These are phyloP conservation scores for Vigna nakashimae DNA, from an alignment of 306 rosid species.

Conservation along the genomic window DNA sequence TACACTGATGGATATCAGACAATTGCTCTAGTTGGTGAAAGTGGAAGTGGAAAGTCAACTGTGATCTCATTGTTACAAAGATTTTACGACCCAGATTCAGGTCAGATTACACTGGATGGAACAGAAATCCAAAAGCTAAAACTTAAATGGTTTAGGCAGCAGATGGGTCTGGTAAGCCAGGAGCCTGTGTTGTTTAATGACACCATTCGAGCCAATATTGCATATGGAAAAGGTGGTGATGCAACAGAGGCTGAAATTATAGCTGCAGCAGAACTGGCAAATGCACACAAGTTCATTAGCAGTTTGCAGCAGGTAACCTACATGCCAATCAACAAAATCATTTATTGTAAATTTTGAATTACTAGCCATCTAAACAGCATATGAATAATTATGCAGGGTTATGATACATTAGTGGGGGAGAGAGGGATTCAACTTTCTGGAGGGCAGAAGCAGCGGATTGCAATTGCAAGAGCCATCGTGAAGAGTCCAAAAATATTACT, in stretches of 20 bases:
- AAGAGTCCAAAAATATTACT: conserved; percentile 71
- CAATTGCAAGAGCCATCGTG: conserved; percentile 75
- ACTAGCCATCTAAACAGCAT: neutral
- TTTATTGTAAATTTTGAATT: neutral
- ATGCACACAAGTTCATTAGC: conserved; percentile 80
- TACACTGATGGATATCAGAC: conserved; percentile 57
- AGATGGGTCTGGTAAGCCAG: conserved; percentile 83
- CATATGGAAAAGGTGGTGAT: conserved; percentile 67
- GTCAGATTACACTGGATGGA: conserved; percentile 71
- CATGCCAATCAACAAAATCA: neutral
- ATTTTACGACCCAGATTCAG: conserved; percentile 75
- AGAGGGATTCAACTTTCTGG: conserved; percentile 79
- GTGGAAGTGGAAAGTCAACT: conserved; percentile 90
- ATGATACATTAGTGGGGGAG: conserved; percentile 73
- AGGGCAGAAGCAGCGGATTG: conserved; percentile 86
- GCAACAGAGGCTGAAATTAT: conserved; percentile 72
- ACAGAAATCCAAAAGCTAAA: conserved; percentile 63
- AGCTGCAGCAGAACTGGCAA: conserved; percentile 72
- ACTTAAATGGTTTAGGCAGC: conserved; percentile 77
- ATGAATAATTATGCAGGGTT: conserved; percentile 55
- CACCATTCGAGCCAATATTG: conserved; percentile 77
- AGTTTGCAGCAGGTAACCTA: conserved; percentile 63
- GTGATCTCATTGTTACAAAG: conserved; percentile 76
- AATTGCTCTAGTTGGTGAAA: conserved; percentile 85
- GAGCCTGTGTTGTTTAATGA: conserved; percentile 79